Percentiles rank a stretch among this genome's conserved stretches.
Conservation (phyloP, 2,329 filamentous ascomycete genomes). For the Talaromyces sp. region DNA sequence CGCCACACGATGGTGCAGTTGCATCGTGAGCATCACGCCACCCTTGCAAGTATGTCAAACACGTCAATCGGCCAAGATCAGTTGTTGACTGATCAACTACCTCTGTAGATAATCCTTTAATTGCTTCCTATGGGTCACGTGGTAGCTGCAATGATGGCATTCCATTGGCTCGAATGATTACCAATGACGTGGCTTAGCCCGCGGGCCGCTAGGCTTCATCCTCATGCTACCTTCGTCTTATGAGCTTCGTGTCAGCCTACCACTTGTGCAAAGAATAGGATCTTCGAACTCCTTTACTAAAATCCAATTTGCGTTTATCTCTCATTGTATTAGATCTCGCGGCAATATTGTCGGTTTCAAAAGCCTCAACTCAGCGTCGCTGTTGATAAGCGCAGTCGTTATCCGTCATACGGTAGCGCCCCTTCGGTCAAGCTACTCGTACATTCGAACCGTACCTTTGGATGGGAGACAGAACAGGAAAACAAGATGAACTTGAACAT, state of each 20-base stretch:
- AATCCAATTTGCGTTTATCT: not conserved
- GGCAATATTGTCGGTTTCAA: not conserved
- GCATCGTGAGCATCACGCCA: not conserved
- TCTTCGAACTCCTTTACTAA: not conserved
- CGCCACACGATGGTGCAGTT: not conserved
- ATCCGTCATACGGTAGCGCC: not conserved
- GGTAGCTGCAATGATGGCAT: not conserved
- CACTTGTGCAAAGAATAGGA: not conserved
- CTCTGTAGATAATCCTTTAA: not conserved
- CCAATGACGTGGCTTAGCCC: slow-evolving; percentile 1
- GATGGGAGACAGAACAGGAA: not conserved
- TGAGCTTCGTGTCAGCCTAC: not conserved
- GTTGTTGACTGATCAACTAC: not conserved
- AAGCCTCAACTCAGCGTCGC: not conserved
- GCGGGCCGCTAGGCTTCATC: not conserved
- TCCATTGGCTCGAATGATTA: not conserved
- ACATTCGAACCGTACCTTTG: not conserved
- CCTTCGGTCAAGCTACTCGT: not conserved
- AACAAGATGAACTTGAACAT: slow-evolving; percentile 24
- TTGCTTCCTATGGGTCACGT: not conserved
- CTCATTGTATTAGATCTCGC: not conserved
- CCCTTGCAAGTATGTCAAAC: not conserved
- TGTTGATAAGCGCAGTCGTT: not conserved
- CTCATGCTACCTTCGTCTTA: not conserved
- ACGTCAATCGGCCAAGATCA: not conserved